Base-by-base conservation (phyloP, 139 green algal genomes). In the Closterium sp. region DNA sequence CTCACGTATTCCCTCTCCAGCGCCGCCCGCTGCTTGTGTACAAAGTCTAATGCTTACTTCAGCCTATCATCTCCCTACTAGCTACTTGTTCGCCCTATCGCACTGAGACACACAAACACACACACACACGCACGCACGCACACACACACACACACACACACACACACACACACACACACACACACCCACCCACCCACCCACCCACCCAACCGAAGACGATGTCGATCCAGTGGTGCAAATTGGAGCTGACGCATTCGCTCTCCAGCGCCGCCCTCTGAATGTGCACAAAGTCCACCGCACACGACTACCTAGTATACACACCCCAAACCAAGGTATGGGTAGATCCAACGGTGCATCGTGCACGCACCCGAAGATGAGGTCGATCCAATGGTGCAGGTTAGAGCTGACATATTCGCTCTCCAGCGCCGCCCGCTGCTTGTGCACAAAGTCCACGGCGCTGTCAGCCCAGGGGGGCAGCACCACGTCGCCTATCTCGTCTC, bases 1-100 rank as follows among this genome's bases (percentile, higher is more conserved):
- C 93, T 96, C 32, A 97, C 96, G 83, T 94, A 87, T 21, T 95
- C 92, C 64, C 92, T 95, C 91, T 97, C 96, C 25, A 95, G 89
- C 55, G 93, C 93, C 55, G 34, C 43, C 9, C 90, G 84, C 28
- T 92, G 69, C 33, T 92, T 92, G 2, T 30, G 12, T 1, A 93
- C 30, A 34, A 95, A 95, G 36, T 92, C 89, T 4, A 28, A 10
- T 16, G 64, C 64, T n/a, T n/a, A n/a, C n/a, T n/a, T n/a, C n/a
- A n/a, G n/a, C n/a, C n/a, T n/a, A n/a, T n/a, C n/a, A n/a, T n/a
- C n/a, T n/a, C n/a, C n/a, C n/a, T n/a, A n/a, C n/a, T n/a, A n/a
- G n/a, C n/a, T n/a, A n/a, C n/a, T n/a, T n/a, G n/a, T n/a, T n/a
- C n/a, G n/a, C n/a, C n/a, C n/a, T n/a, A n/a, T n/a, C n/a, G n/a